These are phyloP conservation scores for Phytophthora constricta DNA, from an alignment of 352 stramenopile genomes.

Conservation along the genomic window DNA sequence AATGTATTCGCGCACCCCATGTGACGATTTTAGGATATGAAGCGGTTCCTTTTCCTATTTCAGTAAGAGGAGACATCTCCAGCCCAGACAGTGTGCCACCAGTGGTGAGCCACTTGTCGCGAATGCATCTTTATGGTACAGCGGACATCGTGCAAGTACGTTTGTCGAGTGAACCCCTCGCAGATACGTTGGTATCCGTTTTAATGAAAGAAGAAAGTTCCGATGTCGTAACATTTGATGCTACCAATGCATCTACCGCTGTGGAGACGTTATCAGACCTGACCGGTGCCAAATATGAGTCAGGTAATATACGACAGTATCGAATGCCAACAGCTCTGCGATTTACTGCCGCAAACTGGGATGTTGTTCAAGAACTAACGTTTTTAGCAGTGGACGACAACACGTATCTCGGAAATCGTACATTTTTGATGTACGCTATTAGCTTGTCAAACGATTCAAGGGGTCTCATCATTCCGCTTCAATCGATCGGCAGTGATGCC, in stretches of 20 bases:
- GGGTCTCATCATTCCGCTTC: constrained; percentile 31
- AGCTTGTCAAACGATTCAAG: constrained; percentile 37
- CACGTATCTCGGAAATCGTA: constrained; percentile 56
- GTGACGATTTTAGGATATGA: constrained; percentile 46
- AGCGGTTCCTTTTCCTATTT: constrained; percentile 53
- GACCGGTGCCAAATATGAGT: constrained; percentile 52
- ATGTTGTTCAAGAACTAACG: constrained; percentile 52
- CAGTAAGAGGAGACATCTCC: constrained; percentile 50
- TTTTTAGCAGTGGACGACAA: constrained; percentile 74
- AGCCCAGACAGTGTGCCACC: constrained; percentile 42
- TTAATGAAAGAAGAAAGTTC: constrained; percentile 33
- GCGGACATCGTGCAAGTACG: constrained; percentile 40
- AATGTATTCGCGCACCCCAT: constrained; percentile 50
- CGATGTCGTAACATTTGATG: constrained; percentile 48
- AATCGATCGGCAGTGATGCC: constrained; percentile 31
- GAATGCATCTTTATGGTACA: constrained; percentile 61
- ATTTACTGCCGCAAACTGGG: constrained; percentile 71
- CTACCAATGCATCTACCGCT: constrained; percentile 34
- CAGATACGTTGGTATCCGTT: constrained; percentile 50
- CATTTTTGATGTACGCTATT: constrained; percentile 43
- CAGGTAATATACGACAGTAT: constrained; percentile 36
- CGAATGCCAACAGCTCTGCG: constrained; percentile 48
- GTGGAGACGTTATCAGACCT: constrained; percentile 27
- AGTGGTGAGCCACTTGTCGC: constrained; percentile 46
- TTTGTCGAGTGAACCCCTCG: constrained; percentile 65